Conservation (phyloP, 306 rosid genomes). For the Cicer yamashitae region DNA sequence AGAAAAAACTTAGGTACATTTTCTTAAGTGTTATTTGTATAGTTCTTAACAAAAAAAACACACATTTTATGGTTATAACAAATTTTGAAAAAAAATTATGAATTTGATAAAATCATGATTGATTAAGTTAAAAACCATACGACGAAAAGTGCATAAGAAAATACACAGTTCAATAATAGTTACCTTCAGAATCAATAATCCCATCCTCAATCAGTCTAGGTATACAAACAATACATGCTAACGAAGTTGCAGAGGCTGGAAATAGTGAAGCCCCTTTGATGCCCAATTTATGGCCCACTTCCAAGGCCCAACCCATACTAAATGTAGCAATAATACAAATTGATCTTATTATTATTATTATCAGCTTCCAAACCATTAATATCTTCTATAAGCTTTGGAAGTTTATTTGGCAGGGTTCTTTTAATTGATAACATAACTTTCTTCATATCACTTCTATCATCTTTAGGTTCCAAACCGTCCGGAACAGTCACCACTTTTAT, state of each 20-base stretch:
- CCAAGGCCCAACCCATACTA: slow-evolving; percentile 55
- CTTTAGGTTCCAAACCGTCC: slow-evolving; percentile 53
- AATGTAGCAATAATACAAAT: slow-evolving; percentile 51
- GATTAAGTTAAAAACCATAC: too few relatives aligned
- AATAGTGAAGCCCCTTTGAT: slow-evolving; percentile 49
- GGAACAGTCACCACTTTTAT: slow-evolving; percentile 50
- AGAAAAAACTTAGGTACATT: too few relatives aligned
- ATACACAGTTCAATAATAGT: not conserved
- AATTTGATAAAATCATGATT: too few relatives aligned
- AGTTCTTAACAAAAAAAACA: too few relatives aligned
- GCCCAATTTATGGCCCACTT: slow-evolving; percentile 54
- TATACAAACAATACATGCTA: slow-evolving; percentile 39
- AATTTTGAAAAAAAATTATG: too few relatives aligned
- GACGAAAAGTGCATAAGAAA: too few relatives aligned
- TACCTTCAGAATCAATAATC: slow-evolving; percentile 46
- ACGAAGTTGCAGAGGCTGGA: slow-evolving; percentile 53
- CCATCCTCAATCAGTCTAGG: slow-evolving; percentile 54
- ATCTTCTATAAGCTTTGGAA: slow-evolving; percentile 53
- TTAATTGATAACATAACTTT: slow-evolving; percentile 6
- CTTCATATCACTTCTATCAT: slow-evolving; percentile 40
- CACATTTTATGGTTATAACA: too few relatives aligned
- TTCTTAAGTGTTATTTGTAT: too few relatives aligned
- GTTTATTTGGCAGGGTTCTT: slow-evolving; percentile 47
- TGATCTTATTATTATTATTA: slow-evolving; percentile 38
- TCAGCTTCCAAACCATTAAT: slow-evolving; percentile 28